These are phyloP conservation scores for Mucor indicus DNA, from an alignment of 371 early-diverging fungal species.

Conservation along the genomic window DNA sequence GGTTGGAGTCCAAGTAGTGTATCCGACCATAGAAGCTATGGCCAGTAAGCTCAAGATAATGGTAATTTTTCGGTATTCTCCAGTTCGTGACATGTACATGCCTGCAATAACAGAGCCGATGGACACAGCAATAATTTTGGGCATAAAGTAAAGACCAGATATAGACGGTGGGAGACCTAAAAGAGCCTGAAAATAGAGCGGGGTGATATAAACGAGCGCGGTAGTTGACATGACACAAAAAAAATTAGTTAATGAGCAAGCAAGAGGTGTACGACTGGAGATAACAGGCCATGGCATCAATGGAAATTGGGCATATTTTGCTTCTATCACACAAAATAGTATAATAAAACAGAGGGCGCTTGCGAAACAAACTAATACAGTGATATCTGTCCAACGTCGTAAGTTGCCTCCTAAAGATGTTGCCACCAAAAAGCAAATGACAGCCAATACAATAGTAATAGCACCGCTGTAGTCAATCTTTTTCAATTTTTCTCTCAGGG, in stretches of 20 bases:
- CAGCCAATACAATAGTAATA: slow-evolving; percentile 41
- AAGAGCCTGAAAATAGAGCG: slow-evolving; percentile 32
- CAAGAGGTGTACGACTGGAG: slow-evolving; percentile 23
- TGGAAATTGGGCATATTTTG: slow-evolving; percentile 56
- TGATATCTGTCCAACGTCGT: slow-evolving; percentile 53
- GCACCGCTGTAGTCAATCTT: slow-evolving; percentile 66
- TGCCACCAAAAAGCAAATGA: slow-evolving; percentile 53
- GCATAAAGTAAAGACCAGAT: slow-evolving; percentile 40
- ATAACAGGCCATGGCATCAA: slow-evolving; percentile 49
- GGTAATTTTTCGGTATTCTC: slow-evolving; percentile 34
- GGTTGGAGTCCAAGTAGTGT: slow-evolving; percentile 20
- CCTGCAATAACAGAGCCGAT: slow-evolving; percentile 40
- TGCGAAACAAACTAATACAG: slow-evolving; percentile 47
- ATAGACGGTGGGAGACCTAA: slow-evolving; percentile 35
- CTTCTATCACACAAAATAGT: slow-evolving; percentile 56
- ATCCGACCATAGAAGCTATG: slow-evolving; percentile 19
- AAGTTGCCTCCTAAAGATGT: slow-evolving; percentile 61
- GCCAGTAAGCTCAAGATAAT: slow-evolving; percentile 11
- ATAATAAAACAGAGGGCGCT: slow-evolving; percentile 39
- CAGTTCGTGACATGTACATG: slow-evolving; percentile 43
- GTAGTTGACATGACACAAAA: slow-evolving; percentile 26
- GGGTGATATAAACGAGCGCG: slow-evolving; percentile 22
- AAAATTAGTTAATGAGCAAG: slow-evolving; percentile 27
- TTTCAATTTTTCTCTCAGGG: slow-evolving; percentile 26
- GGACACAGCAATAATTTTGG: slow-evolving; percentile 34